Percentiles rank a stretch among this genome's conserved stretches.
Conservation (phyloP, 2,329 filamentous ascomycete genomes). For the Colletotrichum filicis region DNA sequence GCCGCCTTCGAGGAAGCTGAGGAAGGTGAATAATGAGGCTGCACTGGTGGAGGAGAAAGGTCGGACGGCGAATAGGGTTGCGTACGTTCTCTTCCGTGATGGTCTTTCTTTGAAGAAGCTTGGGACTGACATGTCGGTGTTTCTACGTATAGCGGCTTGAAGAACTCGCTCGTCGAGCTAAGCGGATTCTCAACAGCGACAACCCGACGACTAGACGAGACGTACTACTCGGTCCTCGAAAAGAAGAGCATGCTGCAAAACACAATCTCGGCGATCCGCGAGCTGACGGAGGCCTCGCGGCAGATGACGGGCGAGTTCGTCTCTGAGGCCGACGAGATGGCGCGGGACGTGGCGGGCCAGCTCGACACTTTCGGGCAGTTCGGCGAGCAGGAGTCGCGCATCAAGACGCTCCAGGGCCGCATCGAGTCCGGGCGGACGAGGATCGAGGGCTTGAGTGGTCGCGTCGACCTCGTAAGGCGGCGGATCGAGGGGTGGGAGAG, state of each 20-base stretch:
- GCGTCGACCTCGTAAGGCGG: conserved; percentile 72
- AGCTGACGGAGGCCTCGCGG: conserved; percentile 71
- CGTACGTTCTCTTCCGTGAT: conserved; percentile 46
- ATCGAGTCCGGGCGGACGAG: conserved; percentile 69
- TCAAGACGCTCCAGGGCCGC: conserved; percentile 70
- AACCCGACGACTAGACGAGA: conserved; percentile 76
- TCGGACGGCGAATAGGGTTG: conserved; percentile 50
- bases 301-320: conserved; percentile 69
- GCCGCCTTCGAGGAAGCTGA: conserved; percentile 32
- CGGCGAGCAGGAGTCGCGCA: conserved; percentile 71
- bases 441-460: conserved; percentile 67
- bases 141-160: conserved; percentile 55
- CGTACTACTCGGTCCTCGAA: conserved; percentile 79
- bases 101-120: background rate
- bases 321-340: conserved; percentile 67
- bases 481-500: conserved; percentile 76
- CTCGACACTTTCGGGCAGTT: conserved; percentile 72
- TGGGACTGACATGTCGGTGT: background rate
- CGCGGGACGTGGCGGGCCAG: conserved; percentile 69
- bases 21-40: conserved; percentile 48
- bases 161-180: conserved; percentile 64
- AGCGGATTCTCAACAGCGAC: conserved; percentile 70
- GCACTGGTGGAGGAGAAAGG: conserved; percentile 54
- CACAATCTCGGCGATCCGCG: conserved; percentile 72
- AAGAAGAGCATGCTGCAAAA: conserved; percentile 72